Evolutionary conservation across 192 early-diverging fungal genomes (phyloP).

Genomic region (Umbelopsis isabellina): DNA sequence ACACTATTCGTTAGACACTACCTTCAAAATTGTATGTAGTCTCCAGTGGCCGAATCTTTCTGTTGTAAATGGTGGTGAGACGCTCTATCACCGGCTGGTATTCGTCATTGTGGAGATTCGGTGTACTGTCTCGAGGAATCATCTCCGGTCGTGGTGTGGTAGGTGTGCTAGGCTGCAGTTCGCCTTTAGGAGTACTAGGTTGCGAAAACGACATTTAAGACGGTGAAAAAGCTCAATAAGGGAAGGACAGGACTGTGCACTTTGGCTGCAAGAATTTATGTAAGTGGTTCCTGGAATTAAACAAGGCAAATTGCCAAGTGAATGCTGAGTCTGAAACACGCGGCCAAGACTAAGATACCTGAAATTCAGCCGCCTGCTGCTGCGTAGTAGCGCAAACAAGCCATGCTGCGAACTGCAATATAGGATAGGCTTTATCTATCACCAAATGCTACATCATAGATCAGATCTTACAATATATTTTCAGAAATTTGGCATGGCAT

Average conservation of each 20-base stretch:
- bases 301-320: no score
- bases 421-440: no score
- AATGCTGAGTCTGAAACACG: no score
- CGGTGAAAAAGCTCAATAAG: neutral
- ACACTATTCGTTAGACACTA: neutral
- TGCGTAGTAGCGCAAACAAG: no score
- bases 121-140: neutral
- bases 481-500: no score
- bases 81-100: conserved; percentile 62
- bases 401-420: no score
- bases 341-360: no score
- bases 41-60: conserved; percentile 75
- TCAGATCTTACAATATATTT: no score
- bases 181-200: neutral
- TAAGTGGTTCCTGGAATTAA: no score
- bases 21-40: conserved; percentile 71
- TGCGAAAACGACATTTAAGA: conserved; percentile 4
- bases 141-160: neutral
- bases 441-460: no score
- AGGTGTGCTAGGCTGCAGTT: neutral
- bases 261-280: neutral
- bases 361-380: no score
- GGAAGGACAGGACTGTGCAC: neutral
- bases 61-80: conserved; percentile 66
- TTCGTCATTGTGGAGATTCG: conserved; percentile 28